Evolutionary conservation across 805 yeast genomes (phyloP), one percentile per base, ranked within the genome.

Genomic region (Kodamaea leandrae): DNA sequence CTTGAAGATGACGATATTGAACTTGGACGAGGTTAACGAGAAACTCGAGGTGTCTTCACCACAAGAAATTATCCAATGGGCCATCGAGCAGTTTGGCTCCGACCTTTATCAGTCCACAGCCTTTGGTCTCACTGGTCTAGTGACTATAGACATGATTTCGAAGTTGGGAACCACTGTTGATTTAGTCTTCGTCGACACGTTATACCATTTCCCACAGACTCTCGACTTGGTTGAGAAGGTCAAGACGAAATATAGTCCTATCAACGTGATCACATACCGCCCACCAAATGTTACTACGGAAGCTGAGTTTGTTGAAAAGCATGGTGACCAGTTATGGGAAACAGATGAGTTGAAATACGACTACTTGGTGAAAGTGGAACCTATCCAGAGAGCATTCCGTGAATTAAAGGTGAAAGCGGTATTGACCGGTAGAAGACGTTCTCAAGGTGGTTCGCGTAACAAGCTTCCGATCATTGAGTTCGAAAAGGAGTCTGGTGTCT

Each of bases 191-290:
- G 72, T 90, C 36, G 97, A 91, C 58, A 91, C 98, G 0, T 67
- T 91, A 47, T 86, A 90, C 56, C 97, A 91, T 61, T 91, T 91
- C 71, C 89, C 91, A n/a, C 98, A 91, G 61, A 91, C 98, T 1
- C 65, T 83, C 32, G 87, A 82, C 3, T 72, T 91, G 28, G 83
- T 90, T 4, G 71, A 76, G 2, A 68, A 64, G 9, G 74, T 91
- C 29, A 66, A 77, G 52, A 48, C 54, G 12, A 74, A 69, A 45
- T 91, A 91, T 58, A 39, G 49, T 19, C 74, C 80, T 2, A 35
- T 40, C 26, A 69, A 68, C 19, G 60, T 90, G 17, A 83, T 86
- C 50, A 67, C 86, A 2, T 88, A 71, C 63, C 74, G 73, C 49
- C 97, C 98, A 0, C 52, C 61, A 21, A 83, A 72, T 21, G 77